A percentile compares a stretch with the other conserved stretches of the same genome.
phyloP scores from a whole-genome alignment of 108 stramenopile genomes.

The Aurantiochytrium sp. region DNA sequence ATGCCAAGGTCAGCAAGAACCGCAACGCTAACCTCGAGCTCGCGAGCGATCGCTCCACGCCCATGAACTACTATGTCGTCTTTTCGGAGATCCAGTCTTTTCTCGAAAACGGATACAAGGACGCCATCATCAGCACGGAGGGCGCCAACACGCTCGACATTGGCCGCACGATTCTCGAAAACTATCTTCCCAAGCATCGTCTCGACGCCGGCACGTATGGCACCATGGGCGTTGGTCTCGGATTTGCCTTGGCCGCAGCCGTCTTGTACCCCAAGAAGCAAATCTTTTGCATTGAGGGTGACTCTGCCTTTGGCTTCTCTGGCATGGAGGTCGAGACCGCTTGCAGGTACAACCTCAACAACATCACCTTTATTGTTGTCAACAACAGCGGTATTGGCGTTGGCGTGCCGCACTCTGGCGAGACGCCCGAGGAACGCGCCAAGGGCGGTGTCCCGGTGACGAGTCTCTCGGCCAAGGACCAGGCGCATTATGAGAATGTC shows the following conservation, averaged over 20 bases:
- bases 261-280: neutral
- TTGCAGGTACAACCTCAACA: conserved; percentile 10
- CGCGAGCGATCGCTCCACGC: neutral
- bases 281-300: neutral
- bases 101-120: neutral
- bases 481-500: neutral
- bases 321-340: conserved; percentile 13
- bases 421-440: neutral
- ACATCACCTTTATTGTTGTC: conserved; percentile 14
- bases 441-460: conserved; percentile 6
- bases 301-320: neutral
- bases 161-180: neutral
- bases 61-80: conserved; percentile 5
- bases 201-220: conserved; percentile 9
- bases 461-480: conserved; percentile 1
- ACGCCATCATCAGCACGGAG: neutral
- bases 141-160: conserved; percentile 9
- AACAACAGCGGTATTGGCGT: conserved; percentile 1
- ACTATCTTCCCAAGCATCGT: neutral
- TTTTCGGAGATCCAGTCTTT: neutral
- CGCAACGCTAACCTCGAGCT: neutral
- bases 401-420: neutral
- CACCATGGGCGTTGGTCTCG: conserved; percentile 8
- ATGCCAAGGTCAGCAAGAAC: conserved; percentile 5
- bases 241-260: neutral